Evolutionary conservation across 2,329 filamentous ascomycete genomes (phyloP).

Genomic region (Aspergillus thermomutatus): DNA sequence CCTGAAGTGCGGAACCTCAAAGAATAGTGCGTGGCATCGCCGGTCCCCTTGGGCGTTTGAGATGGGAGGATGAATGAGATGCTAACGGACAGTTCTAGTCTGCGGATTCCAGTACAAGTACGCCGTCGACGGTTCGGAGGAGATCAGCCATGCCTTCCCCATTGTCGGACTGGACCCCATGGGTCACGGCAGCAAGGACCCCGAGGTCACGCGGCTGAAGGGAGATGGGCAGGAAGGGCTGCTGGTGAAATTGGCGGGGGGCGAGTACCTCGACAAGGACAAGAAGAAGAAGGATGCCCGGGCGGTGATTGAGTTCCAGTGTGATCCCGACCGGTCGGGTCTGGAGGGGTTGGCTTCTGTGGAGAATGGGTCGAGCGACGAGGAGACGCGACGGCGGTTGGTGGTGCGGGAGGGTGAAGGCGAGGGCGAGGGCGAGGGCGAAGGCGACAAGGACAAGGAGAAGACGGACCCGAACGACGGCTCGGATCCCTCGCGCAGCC

Average conservation of each 20-base stretch:
- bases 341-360: slow-evolving; percentile 53
- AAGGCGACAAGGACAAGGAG: slow-evolving; percentile 4
- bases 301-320: slow-evolving; percentile 81
- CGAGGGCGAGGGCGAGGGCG: slow-evolving; percentile 8
- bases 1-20: slow-evolving; percentile 31
- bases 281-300: slow-evolving; percentile 55
- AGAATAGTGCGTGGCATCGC: slow-evolving; percentile 35
- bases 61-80: not conserved
- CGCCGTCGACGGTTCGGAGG: slow-evolving; percentile 47
- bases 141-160: slow-evolving; percentile 59
- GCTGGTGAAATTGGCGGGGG: slow-evolving; percentile 63
- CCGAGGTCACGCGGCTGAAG: slow-evolving; percentile 64
- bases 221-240: slow-evolving; percentile 68
- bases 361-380: slow-evolving; percentile 15
- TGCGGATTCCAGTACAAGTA: slow-evolving; percentile 67
- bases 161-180: slow-evolving; percentile 70
- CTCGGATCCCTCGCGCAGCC: slow-evolving; percentile 49
- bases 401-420: slow-evolving; percentile 17
- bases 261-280: slow-evolving; percentile 46
- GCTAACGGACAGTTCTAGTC: slow-evolving; percentile 47
- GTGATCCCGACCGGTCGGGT: slow-evolving; percentile 69
- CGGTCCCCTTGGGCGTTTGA: not conserved
- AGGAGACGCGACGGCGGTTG: slow-evolving; percentile 26
- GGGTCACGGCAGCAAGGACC: slow-evolving; percentile 50
- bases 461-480: slow-evolving; percentile 21